Evolutionary conservation across 192 early-diverging fungal species (phyloP).

Genomic region (Backusella tarrabulga): DNA sequence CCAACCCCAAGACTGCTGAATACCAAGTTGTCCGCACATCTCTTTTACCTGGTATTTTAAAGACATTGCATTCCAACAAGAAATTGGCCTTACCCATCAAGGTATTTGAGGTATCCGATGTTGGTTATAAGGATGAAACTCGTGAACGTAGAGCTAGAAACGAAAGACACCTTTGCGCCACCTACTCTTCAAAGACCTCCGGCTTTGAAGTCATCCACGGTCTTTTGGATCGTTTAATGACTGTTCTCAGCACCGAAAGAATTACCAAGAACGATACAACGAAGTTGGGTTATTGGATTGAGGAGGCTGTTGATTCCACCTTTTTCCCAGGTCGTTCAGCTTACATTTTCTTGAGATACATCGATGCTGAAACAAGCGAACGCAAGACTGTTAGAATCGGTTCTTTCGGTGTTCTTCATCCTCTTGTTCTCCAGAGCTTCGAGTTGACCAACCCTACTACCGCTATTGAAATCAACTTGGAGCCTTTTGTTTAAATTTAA

Average conservation of each 20-base stretch:
- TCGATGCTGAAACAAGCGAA: slow-evolving; percentile 25
- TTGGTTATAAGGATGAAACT: slow-evolving; percentile 85
- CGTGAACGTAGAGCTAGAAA: slow-evolving; percentile 82
- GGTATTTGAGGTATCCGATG: slow-evolving; percentile 96
- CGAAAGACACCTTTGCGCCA: slow-evolving; percentile 82
- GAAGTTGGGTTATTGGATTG: slow-evolving; percentile 74
- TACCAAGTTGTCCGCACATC: slow-evolving; percentile 93
- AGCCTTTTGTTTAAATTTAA: slow-evolving; percentile 81
- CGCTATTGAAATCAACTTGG: slow-evolving; percentile 92
- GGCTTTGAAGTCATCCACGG: slow-evolving; percentile 93
- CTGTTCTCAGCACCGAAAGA: slow-evolving; percentile 64
- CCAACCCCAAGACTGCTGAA: slow-evolving; percentile 90
- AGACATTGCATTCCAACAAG: slow-evolving; percentile 87
- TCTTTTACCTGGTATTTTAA: slow-evolving; percentile 89
- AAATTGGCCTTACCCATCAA: slow-evolving; percentile 88
- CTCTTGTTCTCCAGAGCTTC: slow-evolving; percentile 83
- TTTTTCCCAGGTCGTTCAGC: slow-evolving; percentile 93
- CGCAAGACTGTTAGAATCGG: slow-evolving; percentile 63
- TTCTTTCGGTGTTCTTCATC: slow-evolving; percentile 90
- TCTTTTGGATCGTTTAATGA: slow-evolving; percentile 87
- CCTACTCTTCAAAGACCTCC: slow-evolving; percentile 80
- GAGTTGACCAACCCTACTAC: slow-evolving; percentile 85
- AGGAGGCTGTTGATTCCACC: slow-evolving; percentile 74
- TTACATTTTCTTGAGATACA: slow-evolving; percentile 73
- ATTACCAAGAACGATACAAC: slow-evolving; percentile 45